phyloP scores from a whole-genome alignment of 805 yeast species.

The Cyberlindnera americana region DNA sequence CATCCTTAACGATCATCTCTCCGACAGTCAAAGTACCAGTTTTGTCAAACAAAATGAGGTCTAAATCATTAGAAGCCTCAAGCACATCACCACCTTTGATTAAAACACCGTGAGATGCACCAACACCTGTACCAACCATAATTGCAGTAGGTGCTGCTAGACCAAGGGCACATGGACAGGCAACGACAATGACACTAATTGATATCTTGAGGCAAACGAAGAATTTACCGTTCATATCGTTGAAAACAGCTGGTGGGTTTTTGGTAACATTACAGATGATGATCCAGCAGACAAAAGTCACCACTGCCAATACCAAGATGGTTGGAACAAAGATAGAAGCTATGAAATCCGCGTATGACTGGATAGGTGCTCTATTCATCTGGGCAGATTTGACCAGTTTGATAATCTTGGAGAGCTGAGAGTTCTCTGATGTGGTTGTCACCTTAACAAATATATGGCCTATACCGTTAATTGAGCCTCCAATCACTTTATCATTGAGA shows the following conservation, averaged over 20 bases:
- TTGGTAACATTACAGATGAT: constrained; percentile 33
- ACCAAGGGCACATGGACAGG: constrained; percentile 98
- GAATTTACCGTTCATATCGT: constrained; percentile 49
- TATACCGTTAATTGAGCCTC: constrained; percentile 87
- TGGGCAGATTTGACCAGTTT: constrained; percentile 87
- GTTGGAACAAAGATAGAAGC: constrained; percentile 85
- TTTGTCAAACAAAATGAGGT: constrained; percentile 80
- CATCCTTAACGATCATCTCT: constrained; percentile 44
- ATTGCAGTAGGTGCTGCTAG: constrained; percentile 98
- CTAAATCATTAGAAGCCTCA: constrained; percentile 64
- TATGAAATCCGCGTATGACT: constrained; percentile 77
- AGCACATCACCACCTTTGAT: constrained; percentile 91
- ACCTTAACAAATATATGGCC: constrained; percentile 69
- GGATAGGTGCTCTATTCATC: constrained; percentile 84
- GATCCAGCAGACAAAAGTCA: constrained; percentile 68
- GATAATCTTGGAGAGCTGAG: constrained; percentile 86
- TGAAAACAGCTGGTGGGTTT: constrained; percentile 48
- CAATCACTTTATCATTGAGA: constrained; percentile 63
- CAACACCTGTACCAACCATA: constrained; percentile 98
- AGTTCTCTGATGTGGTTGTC: constrained; percentile 70
- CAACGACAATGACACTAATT: constrained; percentile 92
- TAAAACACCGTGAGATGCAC: constrained; percentile 83
- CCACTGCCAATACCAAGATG: constrained; percentile 55
- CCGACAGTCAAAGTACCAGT: constrained; percentile 96
- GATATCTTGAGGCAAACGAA: constrained; percentile 73